Conservation (phyloP, 805 yeast species). For the Yamadazyma olivae region DNA sequence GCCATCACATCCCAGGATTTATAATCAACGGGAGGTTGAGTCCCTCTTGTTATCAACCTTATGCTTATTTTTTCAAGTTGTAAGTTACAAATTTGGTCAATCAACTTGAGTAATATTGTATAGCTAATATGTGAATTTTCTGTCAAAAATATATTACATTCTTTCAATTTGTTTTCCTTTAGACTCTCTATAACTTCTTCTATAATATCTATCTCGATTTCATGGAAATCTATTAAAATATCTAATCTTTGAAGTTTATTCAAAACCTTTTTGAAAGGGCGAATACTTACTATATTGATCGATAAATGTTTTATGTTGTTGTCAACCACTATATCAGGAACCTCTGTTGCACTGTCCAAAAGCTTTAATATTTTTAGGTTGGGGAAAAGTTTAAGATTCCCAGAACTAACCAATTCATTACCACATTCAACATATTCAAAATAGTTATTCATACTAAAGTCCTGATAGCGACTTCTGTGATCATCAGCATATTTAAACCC, state of each 20-base stretch:
- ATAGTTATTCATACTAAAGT: conserved; percentile 16
- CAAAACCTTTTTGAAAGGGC: too few relatives aligned
- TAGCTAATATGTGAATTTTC: conserved; percentile 5
- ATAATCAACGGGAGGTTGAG: background rate
- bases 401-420: conserved; percentile 13
- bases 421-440: conserved; percentile 23
- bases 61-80: conserved; percentile 2
- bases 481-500: conserved; percentile 15
- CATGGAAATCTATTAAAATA: conserved; percentile 18
- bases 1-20: conserved; percentile 1
- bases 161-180: background rate
- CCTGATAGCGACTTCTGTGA: conserved; percentile 16
- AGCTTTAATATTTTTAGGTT: conserved; percentile 17
- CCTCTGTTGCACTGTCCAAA: conserved; percentile 16
- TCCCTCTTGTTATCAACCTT: conserved; percentile 3
- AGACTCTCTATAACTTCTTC: too few relatives aligned
- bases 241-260: conserved; percentile 17
- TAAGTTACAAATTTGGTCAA: conserved; percentile 1
- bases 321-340: too few relatives aligned
- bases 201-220: too few relatives aligned
- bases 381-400: conserved; percentile 17
- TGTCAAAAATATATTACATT: conserved; percentile 8
- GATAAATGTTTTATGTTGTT: conserved; percentile 16
- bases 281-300: conserved; percentile 16
- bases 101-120: conserved; percentile 3